Evolutionary conservation across 176 grass and related monocot genomes (phyloP).

Genomic region (Coix lacrymajobi): DNA sequence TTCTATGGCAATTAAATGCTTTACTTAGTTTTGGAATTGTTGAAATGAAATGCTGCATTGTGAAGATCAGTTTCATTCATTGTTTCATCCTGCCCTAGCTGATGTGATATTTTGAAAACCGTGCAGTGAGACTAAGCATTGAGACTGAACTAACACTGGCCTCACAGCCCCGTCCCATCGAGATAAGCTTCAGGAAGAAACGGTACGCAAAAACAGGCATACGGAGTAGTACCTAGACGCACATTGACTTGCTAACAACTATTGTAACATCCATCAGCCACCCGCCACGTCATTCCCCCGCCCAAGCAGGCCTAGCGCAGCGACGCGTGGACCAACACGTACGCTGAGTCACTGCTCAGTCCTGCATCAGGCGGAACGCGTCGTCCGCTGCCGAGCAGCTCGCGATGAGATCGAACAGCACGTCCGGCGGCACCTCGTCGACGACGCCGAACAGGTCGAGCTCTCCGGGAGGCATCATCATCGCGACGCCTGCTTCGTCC

Average conservation of each 20-base stretch:
- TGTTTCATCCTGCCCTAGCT: too few relatives aligned
- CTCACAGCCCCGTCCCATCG: background rate
- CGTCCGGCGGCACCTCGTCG: conserved; percentile 25
- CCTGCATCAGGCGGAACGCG: background rate
- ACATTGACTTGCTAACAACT: background rate
- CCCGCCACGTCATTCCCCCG: background rate
- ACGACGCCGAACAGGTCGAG: background rate
- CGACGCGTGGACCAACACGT: background rate
- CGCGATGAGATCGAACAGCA: conserved; percentile 26
- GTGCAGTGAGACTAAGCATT: too few relatives aligned
- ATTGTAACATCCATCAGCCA: background rate
- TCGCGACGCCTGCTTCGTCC: background rate
- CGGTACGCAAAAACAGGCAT: background rate
- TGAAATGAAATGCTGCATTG: too few relatives aligned
- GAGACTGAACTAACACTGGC: too few relatives aligned
- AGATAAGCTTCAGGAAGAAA: background rate
- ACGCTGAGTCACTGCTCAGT: background rate
- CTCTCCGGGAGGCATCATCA: background rate
- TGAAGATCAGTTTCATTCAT: too few relatives aligned
- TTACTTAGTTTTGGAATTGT: too few relatives aligned
- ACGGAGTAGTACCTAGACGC: background rate
- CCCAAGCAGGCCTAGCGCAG: background rate
- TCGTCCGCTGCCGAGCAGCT: conserved; percentile 4
- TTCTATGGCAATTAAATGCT: too few relatives aligned
- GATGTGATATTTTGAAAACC: too few relatives aligned